phyloP scores from a whole-genome alignment of 2,329 filamentous ascomycete species.

The Monosporascus sp. region DNA sequence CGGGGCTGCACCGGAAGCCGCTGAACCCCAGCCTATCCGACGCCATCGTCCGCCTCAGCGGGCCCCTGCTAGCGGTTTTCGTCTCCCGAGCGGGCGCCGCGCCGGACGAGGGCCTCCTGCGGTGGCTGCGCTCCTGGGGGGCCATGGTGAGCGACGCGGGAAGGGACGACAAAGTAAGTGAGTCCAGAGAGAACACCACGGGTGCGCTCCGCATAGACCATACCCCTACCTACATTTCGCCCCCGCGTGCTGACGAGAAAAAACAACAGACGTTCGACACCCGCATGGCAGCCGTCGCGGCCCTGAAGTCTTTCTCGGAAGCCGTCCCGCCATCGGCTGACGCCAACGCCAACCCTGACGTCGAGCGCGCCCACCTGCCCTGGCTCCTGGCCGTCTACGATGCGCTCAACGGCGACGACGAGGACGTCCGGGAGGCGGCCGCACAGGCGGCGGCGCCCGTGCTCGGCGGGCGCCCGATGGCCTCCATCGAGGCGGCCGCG shows the following conservation, averaged over 20 bases:
- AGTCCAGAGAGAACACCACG: conserved; percentile 6
- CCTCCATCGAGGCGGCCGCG: conserved; percentile 42
- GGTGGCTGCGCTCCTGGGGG: conserved; percentile 37
- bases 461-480: conserved; percentile 34
- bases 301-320: conserved; percentile 47
- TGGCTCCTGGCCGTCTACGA: conserved; percentile 66
- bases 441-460: conserved; percentile 44
- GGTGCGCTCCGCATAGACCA: too few species aligned
- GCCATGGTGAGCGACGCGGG: conserved; percentile 43
- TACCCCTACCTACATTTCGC: background rate
- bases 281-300: conserved; percentile 52
- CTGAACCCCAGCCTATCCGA: conserved; percentile 45
- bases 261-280: conserved; percentile 55
- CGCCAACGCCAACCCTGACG: conserved; percentile 15
- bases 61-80: conserved; percentile 35
- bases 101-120: conserved; percentile 9
- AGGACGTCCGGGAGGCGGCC: conserved; percentile 70
- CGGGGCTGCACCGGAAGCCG: conserved; percentile 27
- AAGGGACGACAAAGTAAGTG: conserved; percentile 44
- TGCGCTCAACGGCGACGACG: conserved; percentile 81
- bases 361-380: conserved; percentile 38
- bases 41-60: conserved; percentile 42
- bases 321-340: conserved; percentile 15
- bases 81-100: conserved; percentile 10
- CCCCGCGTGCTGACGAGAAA: conserved; percentile 1